Percentiles rank a stretch among this genome's conserved stretches.
Conservation (phyloP, 73 alveolate genomes). For the Symbiodinium pilosum region DNA sequence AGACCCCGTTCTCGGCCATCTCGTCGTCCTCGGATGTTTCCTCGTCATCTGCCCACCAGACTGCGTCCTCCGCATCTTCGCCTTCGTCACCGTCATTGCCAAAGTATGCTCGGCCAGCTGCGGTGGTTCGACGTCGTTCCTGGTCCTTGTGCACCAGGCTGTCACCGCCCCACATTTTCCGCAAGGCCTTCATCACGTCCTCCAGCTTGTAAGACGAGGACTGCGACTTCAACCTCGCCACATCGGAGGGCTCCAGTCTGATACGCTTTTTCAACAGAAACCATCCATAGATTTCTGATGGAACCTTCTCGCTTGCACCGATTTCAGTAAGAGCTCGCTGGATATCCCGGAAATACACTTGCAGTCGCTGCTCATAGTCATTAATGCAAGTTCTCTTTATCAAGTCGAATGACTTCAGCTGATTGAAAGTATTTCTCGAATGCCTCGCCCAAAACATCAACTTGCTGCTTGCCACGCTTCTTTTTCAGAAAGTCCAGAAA, state of each 20-base stretch:
- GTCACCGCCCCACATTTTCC: conserved; percentile 10
- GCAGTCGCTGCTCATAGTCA: background rate
- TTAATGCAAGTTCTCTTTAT: conserved; percentile 1
- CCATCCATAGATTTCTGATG: conserved; percentile 18
- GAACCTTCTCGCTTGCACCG: background rate
- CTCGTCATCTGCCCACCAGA: background rate
- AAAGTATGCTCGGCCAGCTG: background rate
- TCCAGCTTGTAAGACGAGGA: conserved; percentile 9
- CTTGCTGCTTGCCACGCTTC: background rate
- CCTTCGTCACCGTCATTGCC: background rate
- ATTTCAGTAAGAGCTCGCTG: background rate
- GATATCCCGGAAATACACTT: background rate
- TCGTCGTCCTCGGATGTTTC: background rate
- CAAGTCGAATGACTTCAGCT: background rate
- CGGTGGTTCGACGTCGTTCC: background rate
- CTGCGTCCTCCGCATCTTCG: background rate
- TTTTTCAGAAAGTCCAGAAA: background rate
- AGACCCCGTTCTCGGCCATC: background rate
- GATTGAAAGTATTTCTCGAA: background rate
- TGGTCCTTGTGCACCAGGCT: background rate
- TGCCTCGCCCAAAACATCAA: conserved; percentile 16
- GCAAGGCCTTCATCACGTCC: background rate
- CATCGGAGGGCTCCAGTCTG: conserved; percentile 16
- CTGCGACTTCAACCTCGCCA: conserved; percentile 20
- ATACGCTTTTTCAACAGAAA: background rate